phyloP scores from a whole-genome alignment of 306 rosid species.

The Quercus mongolica region DNA sequence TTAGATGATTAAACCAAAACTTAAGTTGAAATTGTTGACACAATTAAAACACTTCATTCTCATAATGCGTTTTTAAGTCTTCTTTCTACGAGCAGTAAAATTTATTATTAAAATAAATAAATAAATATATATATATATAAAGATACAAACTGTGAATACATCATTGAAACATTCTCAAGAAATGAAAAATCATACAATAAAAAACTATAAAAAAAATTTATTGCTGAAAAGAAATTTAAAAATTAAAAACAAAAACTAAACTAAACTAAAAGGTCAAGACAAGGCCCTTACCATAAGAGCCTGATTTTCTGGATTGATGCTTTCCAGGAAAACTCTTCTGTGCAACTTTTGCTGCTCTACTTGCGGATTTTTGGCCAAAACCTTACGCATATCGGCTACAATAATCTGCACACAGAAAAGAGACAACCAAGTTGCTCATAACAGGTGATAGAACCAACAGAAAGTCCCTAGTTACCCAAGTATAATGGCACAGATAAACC shows the following conservation, averaged over 20 bases:
- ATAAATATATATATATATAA: too few species aligned
- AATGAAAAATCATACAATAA: not conserved
- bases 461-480: conserved; percentile 14
- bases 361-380: conserved; percentile 92
- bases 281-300: conserved; percentile 69
- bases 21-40: not conserved
- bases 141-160: not conserved
- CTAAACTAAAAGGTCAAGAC: not conserved
- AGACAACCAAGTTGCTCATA: conserved; percentile 14
- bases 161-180: not conserved
- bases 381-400: conserved; percentile 98
- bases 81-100: not conserved
- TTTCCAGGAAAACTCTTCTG: conserved; percentile 87
- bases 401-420: conserved; percentile 52
- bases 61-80: not conserved
- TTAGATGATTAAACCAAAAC: not conserved
- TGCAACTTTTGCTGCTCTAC: conserved; percentile 99
- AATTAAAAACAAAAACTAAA: conserved; percentile 1
- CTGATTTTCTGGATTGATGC: conserved; percentile 77
- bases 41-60: not conserved
- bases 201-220: not conserved
- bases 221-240: not conserved
- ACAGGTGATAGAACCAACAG: conserved; percentile 12
- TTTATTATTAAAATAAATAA: too few species aligned
- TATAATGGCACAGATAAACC: conserved; percentile 15